Base-by-base conservation (phyloP, 805 yeast genomes). In the Candida xiaguanensis region DNA sequence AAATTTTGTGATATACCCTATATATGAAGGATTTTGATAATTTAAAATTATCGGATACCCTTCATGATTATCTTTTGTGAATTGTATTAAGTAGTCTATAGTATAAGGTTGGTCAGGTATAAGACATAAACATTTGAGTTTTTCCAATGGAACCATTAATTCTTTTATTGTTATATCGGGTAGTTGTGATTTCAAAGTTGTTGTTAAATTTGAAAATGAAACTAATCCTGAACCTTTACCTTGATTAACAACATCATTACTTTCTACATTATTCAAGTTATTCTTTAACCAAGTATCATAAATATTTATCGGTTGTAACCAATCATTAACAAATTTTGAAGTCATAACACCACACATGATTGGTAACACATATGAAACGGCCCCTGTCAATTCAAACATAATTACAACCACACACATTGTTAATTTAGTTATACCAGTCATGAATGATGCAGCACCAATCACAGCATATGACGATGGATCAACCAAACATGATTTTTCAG, bases 391-490 rank as follows among this genome's bases (percentile, higher is more conserved):
- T 57, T 87, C 96, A 57, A 85, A 84, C 46, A 86, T 69, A 18
- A 88, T 77, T 5, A 87, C 90, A 13, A 86, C 95, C 6, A 83
- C 80, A 31, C 88, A 75, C 46, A 86, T 82, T 3, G 90, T 85
- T 62, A 87, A 74, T 47, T 86, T 78, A 3, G 95, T 85, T 12
- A 82, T 78, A 4, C 95, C 95, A 0, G 93, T 78, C 48, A 86
- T 67, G 40, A 85, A 83, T 1, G 95, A 73, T 0, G 89, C 95
- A 0, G 95, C 88, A 0, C 96, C 95, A 16, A 88, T 86, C 8
- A 87, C 83, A 0, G 95, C 95, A 53, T 87, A 88, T 0, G 90
- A 86, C 0, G 93, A 90, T 0, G 95, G 95, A 1, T 89, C 82
- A 8, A 87, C 79, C 49, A 93, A 80, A 41, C 74, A 59, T 41